Evolutionary conservation across 2,329 filamentous ascomycete species (phyloP).

Genomic region (Phyllachora maydis): DNA sequence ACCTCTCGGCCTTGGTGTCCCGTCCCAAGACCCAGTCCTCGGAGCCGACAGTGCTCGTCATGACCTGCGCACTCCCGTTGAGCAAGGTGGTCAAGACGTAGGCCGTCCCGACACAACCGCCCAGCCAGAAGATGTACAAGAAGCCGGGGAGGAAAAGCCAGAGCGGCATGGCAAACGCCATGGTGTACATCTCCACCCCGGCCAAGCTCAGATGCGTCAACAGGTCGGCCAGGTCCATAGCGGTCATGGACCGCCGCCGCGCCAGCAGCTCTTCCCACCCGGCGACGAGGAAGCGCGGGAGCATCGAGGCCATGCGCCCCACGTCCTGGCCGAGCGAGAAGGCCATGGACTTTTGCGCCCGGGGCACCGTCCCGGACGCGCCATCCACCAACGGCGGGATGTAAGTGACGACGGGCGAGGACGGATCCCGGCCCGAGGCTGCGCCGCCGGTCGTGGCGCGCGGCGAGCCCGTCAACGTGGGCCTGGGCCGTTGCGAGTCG

Average conservation of each 20-base stretch:
- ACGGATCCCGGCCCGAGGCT: no score
- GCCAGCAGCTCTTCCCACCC: slow-evolving; percentile 3
- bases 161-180: slow-evolving; percentile 8
- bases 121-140: slow-evolving; percentile 10
- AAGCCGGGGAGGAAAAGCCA: slow-evolving; percentile 11
- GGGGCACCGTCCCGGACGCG: slow-evolving; percentile 12
- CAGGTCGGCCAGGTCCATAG: slow-evolving; percentile 6
- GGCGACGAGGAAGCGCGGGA: slow-evolving; percentile 7
- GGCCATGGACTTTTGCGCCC: slow-evolving; percentile 7
- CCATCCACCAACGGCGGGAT: slow-evolving; percentile 15
- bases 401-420: no score
- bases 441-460: no score
- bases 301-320: slow-evolving; percentile 5
- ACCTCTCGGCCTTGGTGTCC: slow-evolving; percentile 11
- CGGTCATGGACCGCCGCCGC: slow-evolving; percentile 5
- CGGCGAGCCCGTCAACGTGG: no score
- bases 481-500: no score
- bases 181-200: slow-evolving; percentile 8
- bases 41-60: slow-evolving; percentile 5
- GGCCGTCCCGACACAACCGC: slow-evolving; percentile 6
- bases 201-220: slow-evolving; percentile 8
- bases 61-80: slow-evolving; percentile 8
- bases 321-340: slow-evolving; percentile 8
- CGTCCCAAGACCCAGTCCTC: slow-evolving; percentile 10
- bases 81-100: slow-evolving; percentile 9